Conservation (phyloP, 352 stramenopile species). For the Phytophthora tubulina region DNA sequence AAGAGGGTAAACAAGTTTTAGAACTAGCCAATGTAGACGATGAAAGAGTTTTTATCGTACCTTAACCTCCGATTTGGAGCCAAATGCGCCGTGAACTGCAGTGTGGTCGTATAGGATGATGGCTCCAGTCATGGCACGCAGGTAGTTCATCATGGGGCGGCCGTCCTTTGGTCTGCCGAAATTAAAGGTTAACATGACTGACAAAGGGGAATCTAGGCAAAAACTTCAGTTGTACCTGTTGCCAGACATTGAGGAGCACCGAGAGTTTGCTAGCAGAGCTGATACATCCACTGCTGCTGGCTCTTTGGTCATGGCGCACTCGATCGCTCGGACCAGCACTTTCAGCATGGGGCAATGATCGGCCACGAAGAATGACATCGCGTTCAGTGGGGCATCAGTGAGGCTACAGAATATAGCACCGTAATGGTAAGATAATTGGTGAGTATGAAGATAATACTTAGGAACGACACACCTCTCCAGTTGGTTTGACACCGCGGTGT, state of each 20-base stretch:
- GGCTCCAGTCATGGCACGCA: constrained; percentile 64
- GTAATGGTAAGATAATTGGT: neutral
- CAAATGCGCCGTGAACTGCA: constrained; percentile 54
- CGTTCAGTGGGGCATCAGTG: constrained; percentile 52
- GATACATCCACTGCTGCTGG: constrained; percentile 45
- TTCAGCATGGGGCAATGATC: constrained; percentile 72
- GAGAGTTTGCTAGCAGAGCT: constrained; percentile 60
- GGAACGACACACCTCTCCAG: constrained; percentile 46
- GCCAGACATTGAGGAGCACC: constrained; percentile 45
- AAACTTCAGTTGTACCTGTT: constrained; percentile 13
- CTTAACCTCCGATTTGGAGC: constrained; percentile 68
- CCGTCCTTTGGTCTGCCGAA: constrained; percentile 48
- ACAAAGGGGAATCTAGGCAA: neutral
- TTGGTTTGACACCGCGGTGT: constrained; percentile 49
- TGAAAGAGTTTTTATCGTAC: constrained; percentile 24
- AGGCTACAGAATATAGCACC: constrained; percentile 27
- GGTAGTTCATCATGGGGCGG: constrained; percentile 50
- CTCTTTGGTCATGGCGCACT: constrained; percentile 49
- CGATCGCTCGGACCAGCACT: constrained; percentile 54
- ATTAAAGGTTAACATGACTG: neutral
- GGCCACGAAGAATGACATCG: constrained; percentile 72
- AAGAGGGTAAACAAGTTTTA: neutral
- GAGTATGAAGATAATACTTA: neutral
- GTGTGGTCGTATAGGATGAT: constrained; percentile 74
- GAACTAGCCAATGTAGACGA: neutral